phyloP scores from a whole-genome alignment of 78 protist species.

The Blattamonas nauphoetae region DNA sequence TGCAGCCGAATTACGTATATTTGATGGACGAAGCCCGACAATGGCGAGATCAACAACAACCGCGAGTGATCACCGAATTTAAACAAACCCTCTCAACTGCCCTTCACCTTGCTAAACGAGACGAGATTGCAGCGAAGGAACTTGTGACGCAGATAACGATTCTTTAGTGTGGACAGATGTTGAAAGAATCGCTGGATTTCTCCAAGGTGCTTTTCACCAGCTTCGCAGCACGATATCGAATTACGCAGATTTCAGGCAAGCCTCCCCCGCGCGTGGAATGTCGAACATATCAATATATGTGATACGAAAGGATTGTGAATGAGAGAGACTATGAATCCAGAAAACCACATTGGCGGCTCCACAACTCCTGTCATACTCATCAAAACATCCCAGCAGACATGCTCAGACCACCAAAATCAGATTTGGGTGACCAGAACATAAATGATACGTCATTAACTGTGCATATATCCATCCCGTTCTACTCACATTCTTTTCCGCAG shows the following conservation, averaged over 20 bases:
- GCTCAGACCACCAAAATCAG: too few species aligned
- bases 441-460: too few species aligned
- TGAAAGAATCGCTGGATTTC: background rate
- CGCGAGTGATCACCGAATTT: background rate
- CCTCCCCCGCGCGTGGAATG: background rate
- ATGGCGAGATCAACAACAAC: background rate
- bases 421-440: too few species aligned
- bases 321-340: background rate
- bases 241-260: background rate
- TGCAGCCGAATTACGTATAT: background rate
- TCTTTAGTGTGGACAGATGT: background rate
- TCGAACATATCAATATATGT: background rate
- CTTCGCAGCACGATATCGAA: background rate
- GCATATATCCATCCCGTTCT: too few species aligned
- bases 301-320: background rate
- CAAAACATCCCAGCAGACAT: too few species aligned
- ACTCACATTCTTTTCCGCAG: too few species aligned
- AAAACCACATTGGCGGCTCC: too few species aligned
- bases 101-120: background rate
- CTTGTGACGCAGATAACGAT: background rate
- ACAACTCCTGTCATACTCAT: too few species aligned
- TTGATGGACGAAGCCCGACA: background rate
- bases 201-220: background rate
- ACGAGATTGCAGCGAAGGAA: background rate
- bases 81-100: too few species aligned